Conservation (phyloP, 768 basidiomycete genomes). For the Tephrocybe rancida region DNA sequence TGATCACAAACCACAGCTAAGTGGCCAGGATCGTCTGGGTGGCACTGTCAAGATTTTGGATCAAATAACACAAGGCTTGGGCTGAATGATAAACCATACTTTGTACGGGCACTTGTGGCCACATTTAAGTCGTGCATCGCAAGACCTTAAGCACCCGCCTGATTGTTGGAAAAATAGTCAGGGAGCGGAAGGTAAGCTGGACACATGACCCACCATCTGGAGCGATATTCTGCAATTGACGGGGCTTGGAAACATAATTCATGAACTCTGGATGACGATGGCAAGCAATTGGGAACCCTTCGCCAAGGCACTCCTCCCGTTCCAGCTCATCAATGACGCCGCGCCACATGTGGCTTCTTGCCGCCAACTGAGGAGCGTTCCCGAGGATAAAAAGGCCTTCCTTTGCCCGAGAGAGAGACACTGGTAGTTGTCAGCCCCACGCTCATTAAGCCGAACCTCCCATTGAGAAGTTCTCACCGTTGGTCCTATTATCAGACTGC, state of each 20-base stretch:
- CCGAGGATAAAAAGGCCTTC: constrained; percentile 78
- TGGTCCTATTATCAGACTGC: constrained; percentile 58
- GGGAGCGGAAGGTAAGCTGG: background rate
- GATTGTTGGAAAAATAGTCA: background rate
- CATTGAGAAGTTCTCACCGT: constrained; percentile 34
- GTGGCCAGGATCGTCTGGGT: constrained; percentile 61
- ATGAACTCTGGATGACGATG: constrained; percentile 50
- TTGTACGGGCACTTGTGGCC: constrained; percentile 69
- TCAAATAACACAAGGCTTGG: background rate
- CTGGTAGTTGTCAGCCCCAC: constrained; percentile 29
- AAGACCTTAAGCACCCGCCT: constrained; percentile 69
- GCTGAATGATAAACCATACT: constrained; percentile 31
- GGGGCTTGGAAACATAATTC: constrained; percentile 49
- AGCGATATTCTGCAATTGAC: constrained; percentile 48
- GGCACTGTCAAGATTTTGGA: constrained; percentile 43
- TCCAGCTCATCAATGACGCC: constrained; percentile 61
- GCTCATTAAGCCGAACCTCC: too few relatives aligned
- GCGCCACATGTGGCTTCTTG: constrained; percentile 59
- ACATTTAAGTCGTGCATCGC: constrained; percentile 53
- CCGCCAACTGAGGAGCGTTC: constrained; percentile 56
- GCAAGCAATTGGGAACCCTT: constrained; percentile 59
- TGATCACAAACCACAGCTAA: constrained; percentile 46
- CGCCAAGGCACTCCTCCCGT: constrained; percentile 44
- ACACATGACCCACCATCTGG: constrained; percentile 53
- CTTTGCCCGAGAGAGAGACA: constrained; percentile 73